A percentile compares a stretch with the other conserved stretches of the same genome.
These are phyloP conservation scores for Pestalotiopsis sp. DNA, from an alignment of 2,329 filamentous ascomycete species.

Conservation along the genomic window DNA sequence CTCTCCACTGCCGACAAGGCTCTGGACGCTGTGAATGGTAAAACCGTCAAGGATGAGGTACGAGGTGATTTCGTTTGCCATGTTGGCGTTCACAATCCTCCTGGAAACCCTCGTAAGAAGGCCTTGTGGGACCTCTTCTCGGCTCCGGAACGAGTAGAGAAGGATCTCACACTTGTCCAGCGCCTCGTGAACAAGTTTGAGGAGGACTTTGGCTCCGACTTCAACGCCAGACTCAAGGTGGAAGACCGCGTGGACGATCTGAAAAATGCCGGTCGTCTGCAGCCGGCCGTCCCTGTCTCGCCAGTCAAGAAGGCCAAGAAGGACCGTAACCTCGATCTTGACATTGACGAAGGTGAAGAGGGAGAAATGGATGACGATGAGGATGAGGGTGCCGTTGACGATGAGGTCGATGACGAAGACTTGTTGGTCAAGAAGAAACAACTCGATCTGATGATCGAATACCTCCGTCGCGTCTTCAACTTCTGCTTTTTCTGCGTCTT, in stretches of 20 bases:
- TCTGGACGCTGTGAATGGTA: constrained; percentile 92
- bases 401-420: constrained; percentile 89
- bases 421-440: constrained; percentile 94
- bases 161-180: constrained; percentile 82
- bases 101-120: constrained; percentile 85
- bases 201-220: constrained; percentile 75
- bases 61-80: constrained; percentile 97
- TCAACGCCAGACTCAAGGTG: constrained; percentile 78
- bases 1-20: constrained; percentile 78
- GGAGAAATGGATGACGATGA: constrained; percentile 77
- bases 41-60: constrained; percentile 92
- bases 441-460: constrained; percentile 93
- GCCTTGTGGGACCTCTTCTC: constrained; percentile 97
- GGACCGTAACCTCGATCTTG: constrained; percentile 61
- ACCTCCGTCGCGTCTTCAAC: constrained; percentile 93
- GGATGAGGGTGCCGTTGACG: constrained; percentile 77
- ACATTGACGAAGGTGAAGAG: constrained; percentile 66
- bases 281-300: constrained; percentile 61
- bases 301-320: constrained; percentile 65
- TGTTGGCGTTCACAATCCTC: constrained; percentile 92
- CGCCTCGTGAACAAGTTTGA: constrained; percentile 86
- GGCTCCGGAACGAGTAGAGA: constrained; percentile 88
- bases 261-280: constrained; percentile 74
- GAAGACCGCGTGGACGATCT: constrained; percentile 87
- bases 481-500: constrained; percentile 99